Evolutionary conservation across 306 rosid genomes (phyloP).

Genomic region (Morella rubra): DNA sequence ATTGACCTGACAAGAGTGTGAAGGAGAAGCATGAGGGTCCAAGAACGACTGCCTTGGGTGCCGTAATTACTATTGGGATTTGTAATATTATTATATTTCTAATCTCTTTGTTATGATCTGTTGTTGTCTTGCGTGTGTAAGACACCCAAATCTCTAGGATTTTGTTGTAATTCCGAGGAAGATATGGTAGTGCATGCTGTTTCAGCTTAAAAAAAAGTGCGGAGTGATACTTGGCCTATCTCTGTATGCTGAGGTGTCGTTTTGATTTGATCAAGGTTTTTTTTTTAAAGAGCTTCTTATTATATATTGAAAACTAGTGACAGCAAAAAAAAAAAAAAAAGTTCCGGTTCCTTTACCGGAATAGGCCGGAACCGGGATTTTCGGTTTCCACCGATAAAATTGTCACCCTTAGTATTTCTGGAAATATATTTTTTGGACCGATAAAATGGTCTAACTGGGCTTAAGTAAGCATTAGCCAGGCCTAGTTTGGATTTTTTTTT

Average conservation of each 20-base stretch:
- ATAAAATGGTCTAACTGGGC: not conserved
- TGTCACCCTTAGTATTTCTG: too few species aligned
- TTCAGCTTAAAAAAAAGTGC: not conserved
- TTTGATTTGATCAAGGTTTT: not conserved
- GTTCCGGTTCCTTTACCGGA: too few species aligned
- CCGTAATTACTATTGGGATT: constrained; percentile 29
- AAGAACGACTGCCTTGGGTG: constrained; percentile 42
- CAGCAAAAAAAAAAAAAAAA: too few species aligned
- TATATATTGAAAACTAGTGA: too few species aligned
- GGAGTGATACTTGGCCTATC: not conserved
- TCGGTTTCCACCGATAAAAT: too few species aligned
- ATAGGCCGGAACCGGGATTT: too few species aligned
- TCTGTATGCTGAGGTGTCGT: constrained; percentile 13
- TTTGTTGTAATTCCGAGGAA: constrained; percentile 64
- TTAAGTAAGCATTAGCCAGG: not conserved
- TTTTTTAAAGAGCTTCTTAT: too few species aligned
- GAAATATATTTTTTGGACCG: not conserved
- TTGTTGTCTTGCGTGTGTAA: constrained; percentile 51
- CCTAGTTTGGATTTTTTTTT: not conserved
- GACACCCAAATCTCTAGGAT: constrained; percentile 51
- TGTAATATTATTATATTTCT: constrained; percentile 17
- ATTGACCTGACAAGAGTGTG: constrained; percentile 47
- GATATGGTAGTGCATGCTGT: constrained; percentile 44
- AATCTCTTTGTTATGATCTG: constrained; percentile 6
- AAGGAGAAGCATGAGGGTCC: constrained; percentile 55